phyloP scores from a whole-genome alignment of 2,329 filamentous ascomycete genomes.

The Botrytis byssoidea region DNA sequence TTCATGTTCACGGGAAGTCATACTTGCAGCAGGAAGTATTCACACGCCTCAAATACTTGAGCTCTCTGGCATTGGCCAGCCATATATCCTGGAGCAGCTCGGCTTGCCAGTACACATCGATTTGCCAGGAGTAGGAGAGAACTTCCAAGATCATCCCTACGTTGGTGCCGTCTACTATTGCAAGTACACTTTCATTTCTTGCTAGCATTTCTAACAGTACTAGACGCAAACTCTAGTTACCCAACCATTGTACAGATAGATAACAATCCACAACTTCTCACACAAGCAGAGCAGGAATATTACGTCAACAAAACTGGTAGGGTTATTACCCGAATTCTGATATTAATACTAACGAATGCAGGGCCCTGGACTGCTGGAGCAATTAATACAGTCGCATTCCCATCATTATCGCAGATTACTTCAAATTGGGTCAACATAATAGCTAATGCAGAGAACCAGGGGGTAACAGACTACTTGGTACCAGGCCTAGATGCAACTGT shows the following conservation, averaged over 20 bases:
- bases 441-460: constrained; percentile 27
- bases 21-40: constrained; percentile 51
- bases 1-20: constrained; percentile 50
- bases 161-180: constrained; percentile 33
- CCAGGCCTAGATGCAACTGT: constrained; percentile 29
- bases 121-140: constrained; percentile 52
- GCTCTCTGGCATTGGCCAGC: constrained; percentile 51
- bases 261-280: constrained; percentile 25
- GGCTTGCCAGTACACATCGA: constrained; percentile 45
- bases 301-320: constrained; percentile 33
- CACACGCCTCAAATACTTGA: constrained; percentile 53
- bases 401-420: constrained; percentile 30
- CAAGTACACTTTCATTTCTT: constrained; percentile 9
- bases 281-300: constrained; percentile 30
- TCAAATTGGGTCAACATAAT: constrained; percentile 29
- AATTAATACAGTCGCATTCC: constrained; percentile 36
- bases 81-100: constrained; percentile 44
- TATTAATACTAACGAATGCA: background rate
- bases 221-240: constrained; percentile 31
- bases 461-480: constrained; percentile 25
- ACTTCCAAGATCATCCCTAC: constrained; percentile 49
- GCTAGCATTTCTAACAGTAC: constrained; percentile 20
- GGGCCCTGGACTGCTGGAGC: constrained; percentile 30
- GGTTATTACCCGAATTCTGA: background rate
- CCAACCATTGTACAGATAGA: constrained; percentile 28